Evolutionary conservation across 2,329 filamentous ascomycete genomes (phyloP), one percentile per base, ranked within the genome.

Genomic region (Clarireedia homoeocarpa): DNA sequence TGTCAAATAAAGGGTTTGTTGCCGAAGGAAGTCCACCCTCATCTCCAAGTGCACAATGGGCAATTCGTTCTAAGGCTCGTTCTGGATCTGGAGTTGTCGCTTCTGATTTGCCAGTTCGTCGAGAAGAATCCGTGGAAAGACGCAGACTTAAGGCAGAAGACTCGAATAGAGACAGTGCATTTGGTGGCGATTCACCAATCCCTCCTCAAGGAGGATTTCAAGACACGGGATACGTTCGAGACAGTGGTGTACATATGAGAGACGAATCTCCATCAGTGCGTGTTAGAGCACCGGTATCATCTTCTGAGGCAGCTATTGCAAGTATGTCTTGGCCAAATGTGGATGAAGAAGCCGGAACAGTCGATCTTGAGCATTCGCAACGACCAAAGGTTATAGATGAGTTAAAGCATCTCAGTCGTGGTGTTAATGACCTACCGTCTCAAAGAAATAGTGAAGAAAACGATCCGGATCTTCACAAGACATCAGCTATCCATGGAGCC

Each of bases 171-270:
- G 78, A 82, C 61, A 80, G 77, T 59, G 77, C 74, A 0, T 74
- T 79, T 59, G 70, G 71, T 24, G 67, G 73, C 5, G 76, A 73
- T 47, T 77, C 78, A 2, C 73, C 78, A 14, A 70, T 71, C 40
- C 69, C 70, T 51, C 69, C 67, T 54, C 74, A 65, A 55, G 57
- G 47, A 51, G 46, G 39, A 10, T 66, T 65, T 49, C 27, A 61
- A 26, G 60, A 65, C 27, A 42, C 59, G 34, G 65, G 67, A 44
- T 59, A 63, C 45, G 53, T 66, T 53, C 63, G 66, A 45, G 81
- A 84, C 63, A 84, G 81, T 67, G 80, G 78, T 26, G 75, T 83
- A 30, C 77, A 82, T 61, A 71, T 81, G 45, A 75, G 74, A 23
- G 78, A 81, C 42, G 73, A 71, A 26, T 66, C 66, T 5, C 66